Conservation (phyloP, 2,329 filamentous ascomycete species). For the Hymenoscyphus albidus region DNA sequence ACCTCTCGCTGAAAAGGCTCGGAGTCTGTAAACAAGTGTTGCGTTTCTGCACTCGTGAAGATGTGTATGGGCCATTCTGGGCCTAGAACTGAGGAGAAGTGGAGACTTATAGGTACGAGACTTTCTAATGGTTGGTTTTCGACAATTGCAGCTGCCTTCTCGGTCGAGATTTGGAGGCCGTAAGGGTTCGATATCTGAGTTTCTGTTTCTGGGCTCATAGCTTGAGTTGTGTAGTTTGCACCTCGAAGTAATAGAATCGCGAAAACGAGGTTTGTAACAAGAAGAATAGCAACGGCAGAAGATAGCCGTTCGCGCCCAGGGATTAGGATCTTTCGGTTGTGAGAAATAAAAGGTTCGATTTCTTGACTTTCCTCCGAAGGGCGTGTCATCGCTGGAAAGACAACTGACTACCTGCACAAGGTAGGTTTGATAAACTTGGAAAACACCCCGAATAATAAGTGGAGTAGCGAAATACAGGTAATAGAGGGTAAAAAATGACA, state of each 20-base stretch:
- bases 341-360: background rate
- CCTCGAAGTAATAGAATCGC: background rate
- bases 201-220: background rate
- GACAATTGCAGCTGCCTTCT: conserved; percentile 8
- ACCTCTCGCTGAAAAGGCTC: conserved; percentile 29
- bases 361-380: background rate
- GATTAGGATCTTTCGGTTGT: background rate
- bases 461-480: too few relatives aligned
- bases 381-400: background rate
- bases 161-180: background rate
- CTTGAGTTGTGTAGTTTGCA: background rate
- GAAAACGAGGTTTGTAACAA: background rate
- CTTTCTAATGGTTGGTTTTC: conserved; percentile 9
- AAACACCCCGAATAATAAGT: too few relatives aligned
- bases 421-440: background rate
- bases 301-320: background rate
- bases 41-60: conserved; percentile 33
- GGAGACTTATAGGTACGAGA: conserved; percentile 34
- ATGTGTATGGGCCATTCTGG: conserved; percentile 41
- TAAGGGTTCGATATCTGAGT: background rate
- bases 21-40: background rate
- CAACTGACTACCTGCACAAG: background rate
- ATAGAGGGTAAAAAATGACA: background rate
- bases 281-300: background rate
- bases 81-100: conserved; percentile 37